Evolutionary conservation across 1,139 yeast genomes (phyloP), one percentile per base, ranked within the genome.

Genomic region (Kodamaea derodonti): DNA sequence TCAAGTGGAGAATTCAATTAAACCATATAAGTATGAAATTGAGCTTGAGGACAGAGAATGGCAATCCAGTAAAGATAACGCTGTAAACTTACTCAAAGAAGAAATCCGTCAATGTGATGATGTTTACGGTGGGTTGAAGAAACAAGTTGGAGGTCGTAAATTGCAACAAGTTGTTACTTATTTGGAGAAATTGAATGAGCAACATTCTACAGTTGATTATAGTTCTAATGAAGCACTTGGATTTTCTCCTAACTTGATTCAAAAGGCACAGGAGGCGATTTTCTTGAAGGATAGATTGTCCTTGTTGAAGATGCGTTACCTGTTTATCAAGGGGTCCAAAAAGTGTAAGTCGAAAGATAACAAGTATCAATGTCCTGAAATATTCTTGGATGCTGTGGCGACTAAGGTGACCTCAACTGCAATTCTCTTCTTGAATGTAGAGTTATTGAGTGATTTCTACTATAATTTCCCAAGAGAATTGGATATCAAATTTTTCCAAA

Each of bases 1-100:
- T 56, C 98, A 94, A 56, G 98, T 94, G 12, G 99, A 94, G 54
- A 94, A 92, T 58, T 90, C 97, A 63, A 90, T 94, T 52, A 94
- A 94, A 58, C 98, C 98, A 2, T 92, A 83, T 63, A 94, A 94
- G 60, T 92, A 92, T 58, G 98, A 94, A 55, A 90, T 94, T 41
- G 98, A 94, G 55, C 77, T 92, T 31, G 98, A 92, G 52, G 95
- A 88, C 51, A 72, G 96, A 29, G 98, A 94, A 56, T 94, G 99
- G 99, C 64, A 70, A 26, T 56, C 75, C 11, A 82, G 96, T 27
- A 78, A 86, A 43, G 95, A 85, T 20, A 95, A 84, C 52, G 75
- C 97, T 0, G 75, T 78, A 12, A 65, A 64, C 28, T 60, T 94
- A 40, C 59, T 94, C 40, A 82, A 80, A 49, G 97, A 92, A 55